These are phyloP conservation scores for Leptographium wingfieldii DNA, from an alignment of 2,329 filamentous ascomycete genomes.

Conservation along the genomic window DNA sequence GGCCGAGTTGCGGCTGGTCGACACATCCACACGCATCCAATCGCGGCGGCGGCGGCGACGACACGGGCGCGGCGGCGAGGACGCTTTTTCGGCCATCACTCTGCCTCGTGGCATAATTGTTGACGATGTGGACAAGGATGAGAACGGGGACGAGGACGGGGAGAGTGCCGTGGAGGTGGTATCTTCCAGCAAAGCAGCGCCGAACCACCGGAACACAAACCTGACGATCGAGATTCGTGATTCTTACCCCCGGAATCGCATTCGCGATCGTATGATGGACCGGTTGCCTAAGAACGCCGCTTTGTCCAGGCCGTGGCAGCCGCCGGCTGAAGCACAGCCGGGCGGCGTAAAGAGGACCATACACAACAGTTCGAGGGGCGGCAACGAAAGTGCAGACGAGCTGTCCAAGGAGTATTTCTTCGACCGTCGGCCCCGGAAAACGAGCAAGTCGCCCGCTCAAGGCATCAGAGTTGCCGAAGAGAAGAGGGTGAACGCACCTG, in stretches of 20 bases:
- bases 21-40: neutral
- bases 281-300: neutral
- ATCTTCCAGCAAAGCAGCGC: neutral
- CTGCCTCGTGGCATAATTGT: neutral
- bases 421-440: neutral
- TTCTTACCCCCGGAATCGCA: neutral
- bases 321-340: neutral
- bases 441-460: neutral
- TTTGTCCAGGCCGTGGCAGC: neutral
- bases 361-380: neutral
- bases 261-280: conserved; percentile 1
- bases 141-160: neutral
- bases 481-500: neutral
- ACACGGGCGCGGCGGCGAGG: neutral
- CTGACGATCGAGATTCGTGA: neutral
- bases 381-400: conserved; percentile 8
- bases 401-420: conserved; percentile 6
- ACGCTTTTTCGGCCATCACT: neutral
- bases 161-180: neutral
- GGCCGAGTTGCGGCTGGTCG: neutral
- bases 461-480: neutral
- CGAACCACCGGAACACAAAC: neutral
- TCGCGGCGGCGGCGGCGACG: neutral
- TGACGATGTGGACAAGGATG: neutral
- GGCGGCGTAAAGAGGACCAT: neutral